phyloP scores from a whole-genome alignment of 2,329 filamentous ascomycete genomes.

The Meredithiella fracta region DNA sequence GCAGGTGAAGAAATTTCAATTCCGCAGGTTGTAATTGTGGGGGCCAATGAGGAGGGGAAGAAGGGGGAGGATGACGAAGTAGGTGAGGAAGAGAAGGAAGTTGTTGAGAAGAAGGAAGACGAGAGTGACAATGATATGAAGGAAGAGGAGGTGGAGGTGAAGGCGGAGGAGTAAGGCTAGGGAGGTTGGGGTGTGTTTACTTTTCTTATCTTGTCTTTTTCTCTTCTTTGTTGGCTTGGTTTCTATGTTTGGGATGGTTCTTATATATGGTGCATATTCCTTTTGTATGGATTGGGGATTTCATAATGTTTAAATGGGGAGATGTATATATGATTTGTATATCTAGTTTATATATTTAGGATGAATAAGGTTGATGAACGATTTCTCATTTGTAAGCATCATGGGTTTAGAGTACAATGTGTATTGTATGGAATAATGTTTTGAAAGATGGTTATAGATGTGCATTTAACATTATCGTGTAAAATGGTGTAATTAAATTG shows the following conservation, averaged over 20 bases:
- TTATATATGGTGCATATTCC: conserved; percentile 5
- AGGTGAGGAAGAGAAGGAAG: not conserved
- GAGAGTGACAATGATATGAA: not conserved
- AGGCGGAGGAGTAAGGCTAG: not conserved
- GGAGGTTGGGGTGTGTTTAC: not conserved
- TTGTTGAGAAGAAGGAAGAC: not conserved
- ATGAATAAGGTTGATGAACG: conserved; percentile 1
- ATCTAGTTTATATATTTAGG: conserved; percentile 6
- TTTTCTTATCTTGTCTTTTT: not conserved
- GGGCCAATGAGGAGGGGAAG: not conserved
- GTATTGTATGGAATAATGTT: too few relatives aligned
- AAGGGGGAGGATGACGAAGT: conserved; percentile 1
- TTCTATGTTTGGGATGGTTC: not conserved
- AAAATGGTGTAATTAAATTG: too few relatives aligned
- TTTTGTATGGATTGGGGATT: conserved; percentile 8
- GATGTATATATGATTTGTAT: conserved; percentile 4
- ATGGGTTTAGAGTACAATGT: too few relatives aligned
- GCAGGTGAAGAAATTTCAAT: not conserved
- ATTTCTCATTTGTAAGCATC: not conserved
- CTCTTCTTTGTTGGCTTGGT: not conserved
- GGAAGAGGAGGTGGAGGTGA: not conserved
- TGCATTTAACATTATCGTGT: too few relatives aligned
- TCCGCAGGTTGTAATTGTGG: conserved; percentile 1
- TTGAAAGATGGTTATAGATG: too few relatives aligned
- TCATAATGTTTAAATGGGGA: conserved; percentile 3